Evolutionary conservation across 2,329 filamentous ascomycete genomes (phyloP).

Genomic region (Ophiocordyceps polyrhachis-furcata): DNA sequence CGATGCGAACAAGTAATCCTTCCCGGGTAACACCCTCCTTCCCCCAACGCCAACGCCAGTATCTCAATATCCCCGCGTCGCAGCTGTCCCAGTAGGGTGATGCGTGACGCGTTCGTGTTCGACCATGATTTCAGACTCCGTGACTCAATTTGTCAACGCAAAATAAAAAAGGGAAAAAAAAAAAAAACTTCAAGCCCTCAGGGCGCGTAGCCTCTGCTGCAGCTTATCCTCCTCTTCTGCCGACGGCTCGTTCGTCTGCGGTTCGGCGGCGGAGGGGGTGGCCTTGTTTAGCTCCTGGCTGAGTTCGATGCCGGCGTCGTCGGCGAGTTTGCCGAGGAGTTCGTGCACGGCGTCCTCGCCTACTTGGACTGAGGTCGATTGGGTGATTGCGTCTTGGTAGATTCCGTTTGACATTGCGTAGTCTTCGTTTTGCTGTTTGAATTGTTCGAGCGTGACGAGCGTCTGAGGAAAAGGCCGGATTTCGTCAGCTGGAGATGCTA

Average conservation of each 20-base stretch:
- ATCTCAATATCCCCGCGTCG: no score
- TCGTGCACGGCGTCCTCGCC: slow-evolving; percentile 74
- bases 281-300: slow-evolving; percentile 50
- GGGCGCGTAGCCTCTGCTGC: slow-evolving; percentile 37
- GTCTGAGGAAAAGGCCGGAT: slow-evolving; percentile 20
- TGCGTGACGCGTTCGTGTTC: no score
- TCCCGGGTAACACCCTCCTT: no score
- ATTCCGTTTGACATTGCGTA: slow-evolving; percentile 50
- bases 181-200: slow-evolving; percentile 23
- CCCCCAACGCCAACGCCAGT: no score
- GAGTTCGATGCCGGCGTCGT: slow-evolving; percentile 73
- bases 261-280: slow-evolving; percentile 37
- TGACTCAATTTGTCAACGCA: no score
- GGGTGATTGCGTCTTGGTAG: slow-evolving; percentile 71
- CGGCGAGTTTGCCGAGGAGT: slow-evolving; percentile 67
- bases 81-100: no score
- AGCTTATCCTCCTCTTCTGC: slow-evolving; percentile 65
- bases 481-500: background rate
- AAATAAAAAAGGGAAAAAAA: no score
- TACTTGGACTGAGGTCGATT: slow-evolving; percentile 54
- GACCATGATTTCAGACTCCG: no score
- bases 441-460: slow-evolving; percentile 40
- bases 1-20: no score
- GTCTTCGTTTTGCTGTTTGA: slow-evolving; percentile 43
- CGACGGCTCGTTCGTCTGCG: slow-evolving; percentile 45